A percentile compares a stretch with the other conserved stretches of the same genome.
phyloP scores from a whole-genome alignment of 805 yeast species.

The Nakazawaea pomicola region DNA sequence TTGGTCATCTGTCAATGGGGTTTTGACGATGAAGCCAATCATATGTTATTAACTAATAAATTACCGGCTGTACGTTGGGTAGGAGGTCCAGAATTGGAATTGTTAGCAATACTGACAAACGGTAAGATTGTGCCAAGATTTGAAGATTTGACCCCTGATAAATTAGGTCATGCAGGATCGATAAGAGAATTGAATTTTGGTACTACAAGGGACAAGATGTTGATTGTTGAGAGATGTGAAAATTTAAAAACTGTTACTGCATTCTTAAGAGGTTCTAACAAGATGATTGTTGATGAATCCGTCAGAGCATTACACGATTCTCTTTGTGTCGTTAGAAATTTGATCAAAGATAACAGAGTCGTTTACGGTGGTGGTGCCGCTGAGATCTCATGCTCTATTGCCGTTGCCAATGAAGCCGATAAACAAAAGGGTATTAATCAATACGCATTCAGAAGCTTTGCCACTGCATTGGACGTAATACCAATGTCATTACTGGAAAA shows the following conservation, averaged over 20 bases:
- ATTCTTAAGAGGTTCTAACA: conserved; percentile 91
- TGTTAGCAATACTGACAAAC: conserved; percentile 94
- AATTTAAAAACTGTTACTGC: conserved; percentile 88
- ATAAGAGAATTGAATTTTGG: conserved; percentile 91
- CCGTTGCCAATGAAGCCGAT: conserved; percentile 88
- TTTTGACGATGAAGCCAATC: conserved; percentile 97
- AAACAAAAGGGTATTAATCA: conserved; percentile 93
- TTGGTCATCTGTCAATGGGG: conserved; percentile 99
- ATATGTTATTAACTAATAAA: conserved; percentile 77
- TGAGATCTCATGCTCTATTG: conserved; percentile 88
- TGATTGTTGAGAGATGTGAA: conserved; percentile 86
- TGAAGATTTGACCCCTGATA: conserved; percentile 78
- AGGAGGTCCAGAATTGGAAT: conserved; percentile 94
- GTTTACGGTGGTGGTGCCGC: conserved; percentile 99
- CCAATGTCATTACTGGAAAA: conserved; percentile 97
- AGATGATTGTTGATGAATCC: conserved; percentile 97
- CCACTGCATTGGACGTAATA: conserved; percentile 83
- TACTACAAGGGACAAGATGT: conserved; percentile 93
- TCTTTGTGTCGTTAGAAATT: conserved; percentile 93
- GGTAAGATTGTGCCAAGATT: conserved; percentile 97
- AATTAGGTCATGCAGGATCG: conserved; percentile 83
- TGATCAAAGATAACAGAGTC: conserved; percentile 84
- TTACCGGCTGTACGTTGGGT: conserved; percentile 99
- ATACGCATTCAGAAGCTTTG: conserved; percentile 94
- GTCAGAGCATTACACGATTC: conserved; percentile 96